Evolutionary conservation across 2,329 filamentous ascomycete genomes (phyloP), one percentile per base, ranked within the genome.

Genomic region (Cordyceps pruinosa): DNA sequence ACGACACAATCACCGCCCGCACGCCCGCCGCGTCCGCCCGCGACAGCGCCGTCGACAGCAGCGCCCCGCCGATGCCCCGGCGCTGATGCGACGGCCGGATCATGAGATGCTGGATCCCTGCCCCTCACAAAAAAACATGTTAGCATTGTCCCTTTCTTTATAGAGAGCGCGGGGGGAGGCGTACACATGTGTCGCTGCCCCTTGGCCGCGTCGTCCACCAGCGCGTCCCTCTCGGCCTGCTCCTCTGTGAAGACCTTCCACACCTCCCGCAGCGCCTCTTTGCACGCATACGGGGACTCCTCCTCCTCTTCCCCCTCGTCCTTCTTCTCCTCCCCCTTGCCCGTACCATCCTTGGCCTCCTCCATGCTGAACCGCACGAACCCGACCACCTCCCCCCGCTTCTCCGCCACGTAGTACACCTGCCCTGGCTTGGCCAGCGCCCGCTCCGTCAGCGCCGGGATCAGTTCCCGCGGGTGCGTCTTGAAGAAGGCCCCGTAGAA

Each of bases 51-150:
- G 39, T 46, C 7, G 28, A 26, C 3, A 66, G 59, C 12, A 66
- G 45, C 23, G 54, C 53, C 6, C 35, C 28, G 12, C 64, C 61
- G 1, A 64, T 55, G 19, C 62, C 63, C 6, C 50, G 58, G 10
- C 62, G 57, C 46, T 67, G 64, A 25, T 64, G 48, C 15, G 41
- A 15, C 2, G 66, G 63, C 17, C 62, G 57, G 8, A 66, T 55
- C 63, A 65, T 66, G 19, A 64, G 57, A n/a, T 61, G 61, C 19
- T 61, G 60, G 19, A 65, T 53, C 45, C 61, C 62, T 65, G 21
- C 34, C n/a, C 15, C 4, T 34, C 19, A 17, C 6, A 12, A 35
- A 1, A 17, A 13, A 21, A 1, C 37, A 13, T 25, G 21, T 61
- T 35, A 55, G 56, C 46, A 19, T 25, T 21, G n/a, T n/a, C n/a